These are phyloP conservation scores for Puccinia hordei DNA, from an alignment of 1,284 basidiomycete species.

Conservation along the genomic window DNA sequence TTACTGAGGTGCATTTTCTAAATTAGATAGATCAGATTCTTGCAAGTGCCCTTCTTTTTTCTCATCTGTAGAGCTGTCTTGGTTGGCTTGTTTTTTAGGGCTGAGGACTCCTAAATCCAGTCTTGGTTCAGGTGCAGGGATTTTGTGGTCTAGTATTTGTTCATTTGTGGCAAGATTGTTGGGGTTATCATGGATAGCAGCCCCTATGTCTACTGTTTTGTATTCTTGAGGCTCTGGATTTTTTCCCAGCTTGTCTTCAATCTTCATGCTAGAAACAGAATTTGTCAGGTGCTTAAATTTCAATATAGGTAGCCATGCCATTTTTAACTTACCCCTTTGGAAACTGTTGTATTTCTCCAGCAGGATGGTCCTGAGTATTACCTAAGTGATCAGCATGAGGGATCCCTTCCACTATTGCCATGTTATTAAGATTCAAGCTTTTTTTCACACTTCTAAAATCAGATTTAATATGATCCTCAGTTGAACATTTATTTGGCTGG, in stretches of 20 bases:
- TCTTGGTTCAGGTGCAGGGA: too few species aligned
- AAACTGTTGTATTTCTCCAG: neutral
- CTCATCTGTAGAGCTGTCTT: too few species aligned
- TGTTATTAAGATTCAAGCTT: neutral
- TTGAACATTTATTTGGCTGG: neutral
- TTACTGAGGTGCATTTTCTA: neutral
- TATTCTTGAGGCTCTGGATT: neutral
- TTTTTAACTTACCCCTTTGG: neutral
- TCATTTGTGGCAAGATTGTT: neutral
- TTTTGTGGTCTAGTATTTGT: neutral
- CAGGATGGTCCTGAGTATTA: too few species aligned
- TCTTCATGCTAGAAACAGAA: too few species aligned
- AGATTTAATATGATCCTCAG: neutral
- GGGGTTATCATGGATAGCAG: neutral
- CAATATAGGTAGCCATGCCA: neutral
- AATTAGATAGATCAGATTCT: neutral
- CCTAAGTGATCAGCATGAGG: too few species aligned
- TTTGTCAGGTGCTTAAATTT: too few species aligned
- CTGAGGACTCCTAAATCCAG: too few species aligned
- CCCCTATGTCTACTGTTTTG: neutral
- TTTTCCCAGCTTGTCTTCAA: too few species aligned
- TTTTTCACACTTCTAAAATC: neutral
- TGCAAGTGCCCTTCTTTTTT: too few species aligned
- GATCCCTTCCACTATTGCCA: neutral
- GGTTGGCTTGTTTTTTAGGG: neutral